Evolutionary conservation across 1,284 basidiomycete genomes (phyloP).

Genomic region (Puccinia polysora): DNA sequence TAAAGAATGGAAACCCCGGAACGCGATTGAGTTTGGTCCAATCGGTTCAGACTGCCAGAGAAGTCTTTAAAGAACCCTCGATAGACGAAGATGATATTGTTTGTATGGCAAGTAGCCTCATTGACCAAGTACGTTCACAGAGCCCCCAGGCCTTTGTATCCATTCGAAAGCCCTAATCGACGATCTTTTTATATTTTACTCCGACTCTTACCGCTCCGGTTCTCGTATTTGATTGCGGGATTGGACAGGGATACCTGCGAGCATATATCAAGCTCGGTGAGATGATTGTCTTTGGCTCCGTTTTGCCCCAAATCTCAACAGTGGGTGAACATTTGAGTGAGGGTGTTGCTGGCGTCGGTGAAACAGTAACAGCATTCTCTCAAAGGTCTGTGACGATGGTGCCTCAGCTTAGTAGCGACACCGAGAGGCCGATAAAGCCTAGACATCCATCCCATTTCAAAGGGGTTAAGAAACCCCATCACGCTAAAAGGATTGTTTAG

Average conservation of each 20-base stretch:
- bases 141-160: background rate
- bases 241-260: slow-evolving; percentile 28
- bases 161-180: no score
- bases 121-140: slow-evolving; percentile 52
- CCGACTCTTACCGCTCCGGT: no score
- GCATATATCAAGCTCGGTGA: slow-evolving; percentile 40
- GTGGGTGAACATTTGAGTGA: slow-evolving; percentile 35
- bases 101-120: slow-evolving; percentile 53
- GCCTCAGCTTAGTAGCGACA: no score
- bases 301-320: slow-evolving; percentile 23
- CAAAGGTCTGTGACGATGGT: no score
- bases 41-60: slow-evolving; percentile 50
- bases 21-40: slow-evolving; percentile 52
- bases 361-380: no score
- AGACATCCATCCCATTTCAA: no score
- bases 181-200: no score
- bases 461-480: no score
- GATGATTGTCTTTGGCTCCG: slow-evolving; percentile 36
- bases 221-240: no score
- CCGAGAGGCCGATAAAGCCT: no score
- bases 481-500: no score
- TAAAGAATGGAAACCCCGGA: slow-evolving; percentile 44
- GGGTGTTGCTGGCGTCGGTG: no score
- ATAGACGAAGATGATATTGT: slow-evolving; percentile 54
- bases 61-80: slow-evolving; percentile 51